Conservation (phyloP, 768 basidiomycete genomes). For the Macrolepiota albuminosa region DNA sequence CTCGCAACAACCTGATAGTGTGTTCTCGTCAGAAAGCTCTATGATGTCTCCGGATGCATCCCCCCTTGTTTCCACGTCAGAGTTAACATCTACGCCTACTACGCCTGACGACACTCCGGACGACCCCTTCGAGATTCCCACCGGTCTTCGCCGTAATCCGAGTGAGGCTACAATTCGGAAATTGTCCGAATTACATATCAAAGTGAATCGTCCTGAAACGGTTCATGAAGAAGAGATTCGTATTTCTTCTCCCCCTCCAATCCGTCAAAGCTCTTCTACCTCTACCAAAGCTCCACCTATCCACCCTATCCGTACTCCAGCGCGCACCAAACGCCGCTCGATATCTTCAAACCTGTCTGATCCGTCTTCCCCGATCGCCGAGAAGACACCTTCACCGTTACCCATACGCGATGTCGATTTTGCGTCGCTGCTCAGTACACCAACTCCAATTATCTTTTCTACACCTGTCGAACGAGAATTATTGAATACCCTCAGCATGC, state of each 20-base stretch:
- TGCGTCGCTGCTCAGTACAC: constrained; percentile 54
- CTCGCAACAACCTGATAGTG: constrained; percentile 23
- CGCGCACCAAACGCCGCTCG: constrained; percentile 91
- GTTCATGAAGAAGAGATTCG: constrained; percentile 49
- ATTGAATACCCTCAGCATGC: constrained; percentile 61
- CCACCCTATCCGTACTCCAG: constrained; percentile 80
- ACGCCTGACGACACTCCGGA: constrained; percentile 48
- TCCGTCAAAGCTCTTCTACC: constrained; percentile 24
- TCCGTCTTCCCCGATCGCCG: constrained; percentile 43
- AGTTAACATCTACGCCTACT: constrained; percentile 47
- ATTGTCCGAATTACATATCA: constrained; percentile 31
- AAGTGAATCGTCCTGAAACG: constrained; percentile 36
- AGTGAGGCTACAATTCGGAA: constrained; percentile 63
- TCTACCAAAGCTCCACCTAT: constrained; percentile 46
- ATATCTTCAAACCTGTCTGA: constrained; percentile 85
- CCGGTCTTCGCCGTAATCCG: constrained; percentile 41
- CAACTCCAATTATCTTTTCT: constrained; percentile 82
- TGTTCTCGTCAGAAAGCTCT: constrained; percentile 49
- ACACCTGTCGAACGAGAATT: constrained; percentile 77
- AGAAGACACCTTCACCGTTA: constrained; percentile 36
- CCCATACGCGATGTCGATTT: constrained; percentile 52
- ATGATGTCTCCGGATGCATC: constrained; percentile 53
- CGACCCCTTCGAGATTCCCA: constrained; percentile 38
- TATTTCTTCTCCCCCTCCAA: constrained; percentile 20
- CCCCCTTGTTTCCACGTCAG: constrained; percentile 31